phyloP scores from a whole-genome alignment of 2,329 filamentous ascomycete species.

The Cordyceps tenuipes region DNA sequence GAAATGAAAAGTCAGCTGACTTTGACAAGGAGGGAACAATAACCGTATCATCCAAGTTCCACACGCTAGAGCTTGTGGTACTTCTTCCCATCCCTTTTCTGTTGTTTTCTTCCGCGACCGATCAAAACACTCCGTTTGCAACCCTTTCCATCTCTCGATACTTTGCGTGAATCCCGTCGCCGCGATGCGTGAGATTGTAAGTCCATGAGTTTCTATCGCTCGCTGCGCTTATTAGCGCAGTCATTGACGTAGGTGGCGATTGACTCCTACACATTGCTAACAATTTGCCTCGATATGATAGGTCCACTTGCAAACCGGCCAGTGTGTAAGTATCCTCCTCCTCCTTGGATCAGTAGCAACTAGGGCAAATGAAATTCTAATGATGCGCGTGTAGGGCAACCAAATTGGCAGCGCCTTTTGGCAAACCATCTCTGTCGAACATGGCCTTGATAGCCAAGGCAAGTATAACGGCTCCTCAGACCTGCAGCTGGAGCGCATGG shows the following conservation, averaged over 20 bases:
- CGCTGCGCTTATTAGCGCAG: too few relatives aligned
- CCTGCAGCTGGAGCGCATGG: slow-evolving; percentile 99
- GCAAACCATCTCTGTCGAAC: slow-evolving; percentile 81
- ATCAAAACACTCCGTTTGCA: too few relatives aligned
- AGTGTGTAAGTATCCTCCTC: background rate
- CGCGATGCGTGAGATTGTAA: background rate
- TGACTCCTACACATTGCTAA: background rate
- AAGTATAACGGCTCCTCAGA: slow-evolving; percentile 97
- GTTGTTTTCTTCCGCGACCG: background rate
- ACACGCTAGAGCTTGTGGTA: background rate
- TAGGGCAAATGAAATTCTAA: background rate
- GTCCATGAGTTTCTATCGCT: too few relatives aligned
- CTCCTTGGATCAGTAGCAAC: background rate
- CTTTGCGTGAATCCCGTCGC: too few relatives aligned
- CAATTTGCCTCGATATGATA: background rate
- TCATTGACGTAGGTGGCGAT: background rate
- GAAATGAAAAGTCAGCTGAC: background rate
- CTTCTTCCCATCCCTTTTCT: background rate
- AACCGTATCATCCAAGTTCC: background rate
- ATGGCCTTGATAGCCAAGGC: slow-evolving; percentile 94
- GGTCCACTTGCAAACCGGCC: background rate
- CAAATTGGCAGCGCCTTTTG: slow-evolving; percentile 99
- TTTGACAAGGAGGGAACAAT: background rate
- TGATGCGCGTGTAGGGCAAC: slow-evolving; percentile 65
- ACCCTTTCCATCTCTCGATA: too few relatives aligned